A percentile compares a stretch with the other conserved stretches of the same genome.
Conservation (phyloP, 176 grass and related monocot species). For the Carex myosuroides region DNA sequence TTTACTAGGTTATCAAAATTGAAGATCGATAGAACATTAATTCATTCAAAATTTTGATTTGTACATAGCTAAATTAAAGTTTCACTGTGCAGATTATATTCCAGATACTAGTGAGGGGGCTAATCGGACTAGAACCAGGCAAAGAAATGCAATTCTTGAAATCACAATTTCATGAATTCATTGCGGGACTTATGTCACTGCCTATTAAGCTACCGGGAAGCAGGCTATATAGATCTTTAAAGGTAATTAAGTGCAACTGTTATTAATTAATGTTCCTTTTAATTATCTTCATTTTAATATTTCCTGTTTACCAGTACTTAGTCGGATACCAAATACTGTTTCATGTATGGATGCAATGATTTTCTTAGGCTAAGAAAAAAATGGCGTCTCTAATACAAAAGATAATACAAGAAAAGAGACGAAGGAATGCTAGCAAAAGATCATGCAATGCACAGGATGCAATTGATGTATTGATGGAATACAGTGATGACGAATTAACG, state of each 20-base stretch:
- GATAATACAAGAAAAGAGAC: constrained; percentile 83
- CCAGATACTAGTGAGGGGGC: constrained; percentile 69
- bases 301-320: not conserved
- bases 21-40: too few relatives aligned
- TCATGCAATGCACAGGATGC: constrained; percentile 23
- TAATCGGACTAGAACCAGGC: constrained; percentile 83
- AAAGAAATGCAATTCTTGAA: constrained; percentile 81
- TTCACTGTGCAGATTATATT: constrained; percentile 63
- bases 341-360: constrained; percentile 17
- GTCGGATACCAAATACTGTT: constrained; percentile 4
- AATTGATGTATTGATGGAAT: constrained; percentile 70
- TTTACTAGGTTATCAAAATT: not conserved
- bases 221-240: constrained; percentile 72
- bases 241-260: constrained; percentile 34
- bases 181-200: constrained; percentile 86
- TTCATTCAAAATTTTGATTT: not conserved
- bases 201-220: constrained; percentile 92
- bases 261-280: not conserved
- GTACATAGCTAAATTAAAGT: not conserved
- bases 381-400: constrained; percentile 69
- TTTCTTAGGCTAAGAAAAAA: constrained; percentile 76
- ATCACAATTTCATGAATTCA: constrained; percentile 94
- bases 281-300: constrained; percentile 15
- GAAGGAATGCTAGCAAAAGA: not conserved
- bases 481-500: constrained; percentile 48